Conservation (phyloP, 495 filamentous ascomycete genomes). For the Penicillium tannophilum region DNA sequence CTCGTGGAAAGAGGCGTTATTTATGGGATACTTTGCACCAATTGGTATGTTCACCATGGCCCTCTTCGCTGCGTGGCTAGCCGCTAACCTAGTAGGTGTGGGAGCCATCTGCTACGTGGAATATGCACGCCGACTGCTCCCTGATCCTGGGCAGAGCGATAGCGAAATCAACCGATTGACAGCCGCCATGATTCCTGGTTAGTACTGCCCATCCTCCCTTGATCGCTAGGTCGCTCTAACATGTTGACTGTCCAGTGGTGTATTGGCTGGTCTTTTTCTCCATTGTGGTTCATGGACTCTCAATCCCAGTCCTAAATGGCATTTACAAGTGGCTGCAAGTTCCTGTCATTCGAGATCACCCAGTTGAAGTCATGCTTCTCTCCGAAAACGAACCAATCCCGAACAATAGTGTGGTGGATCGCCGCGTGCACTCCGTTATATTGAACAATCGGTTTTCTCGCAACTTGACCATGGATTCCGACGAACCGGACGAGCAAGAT, state of each 20-base stretch:
- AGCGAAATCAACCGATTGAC: slow-evolving; percentile 54
- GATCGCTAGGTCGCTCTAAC: background rate
- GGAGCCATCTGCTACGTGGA: slow-evolving; percentile 47
- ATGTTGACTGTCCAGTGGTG: slow-evolving; percentile 37
- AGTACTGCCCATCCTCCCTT: background rate
- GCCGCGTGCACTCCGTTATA: slow-evolving; percentile 45
- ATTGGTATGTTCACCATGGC: slow-evolving; percentile 31
- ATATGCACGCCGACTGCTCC: slow-evolving; percentile 58
- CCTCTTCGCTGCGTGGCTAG: slow-evolving; percentile 5
- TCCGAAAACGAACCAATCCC: slow-evolving; percentile 54
- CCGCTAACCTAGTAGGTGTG: slow-evolving; percentile 29
- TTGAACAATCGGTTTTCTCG: slow-evolving; percentile 58
- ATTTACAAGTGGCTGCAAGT: slow-evolving; percentile 50
- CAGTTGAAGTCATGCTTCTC: slow-evolving; percentile 49
- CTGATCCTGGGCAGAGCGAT: slow-evolving; percentile 50
- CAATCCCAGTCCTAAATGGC: slow-evolving; percentile 52
- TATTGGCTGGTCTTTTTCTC: slow-evolving; percentile 63
- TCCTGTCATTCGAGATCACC: slow-evolving; percentile 52
- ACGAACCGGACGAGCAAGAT: slow-evolving; percentile 1
- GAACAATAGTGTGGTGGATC: slow-evolving; percentile 51
- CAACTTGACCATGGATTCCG: slow-evolving; percentile 7
- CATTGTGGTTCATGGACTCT: slow-evolving; percentile 59
- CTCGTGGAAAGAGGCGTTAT: slow-evolving; percentile 42
- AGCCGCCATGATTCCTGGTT: slow-evolving; percentile 48
- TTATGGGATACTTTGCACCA: slow-evolving; percentile 45